Base-by-base conservation (phyloP, 148 eudicot species). In the Polygonum aviculare region DNA sequence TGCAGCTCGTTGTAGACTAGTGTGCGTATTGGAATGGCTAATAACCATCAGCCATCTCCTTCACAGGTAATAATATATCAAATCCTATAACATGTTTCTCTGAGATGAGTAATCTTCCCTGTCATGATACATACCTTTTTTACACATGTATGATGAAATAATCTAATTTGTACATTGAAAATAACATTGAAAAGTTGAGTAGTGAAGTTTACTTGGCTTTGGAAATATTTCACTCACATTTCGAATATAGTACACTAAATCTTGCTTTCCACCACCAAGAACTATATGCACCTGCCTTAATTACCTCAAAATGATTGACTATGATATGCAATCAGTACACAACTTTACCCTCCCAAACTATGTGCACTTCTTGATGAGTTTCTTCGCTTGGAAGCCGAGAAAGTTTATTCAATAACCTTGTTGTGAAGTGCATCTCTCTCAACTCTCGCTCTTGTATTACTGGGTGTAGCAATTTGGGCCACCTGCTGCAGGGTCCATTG, bases 401-500 rank as follows among this genome's bases (percentile, higher is more conserved):
- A 33, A 1, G 54, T 44, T 16, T 35, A 44, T 44, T 73, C 36
- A 44, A 36, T 44, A 14, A 4, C 69, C 22, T 33, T 72, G 6
- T 50, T 59, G 76, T 72, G 15, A 44, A 47, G 51, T 70, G 40
- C 72, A n/a, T 59, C 67, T 78, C 57, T 41, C 70, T 14, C 31
- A 59, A 62, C 11, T 31, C 69, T 48, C 2, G 15, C 4, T 15
- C 21, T 62, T 45, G 21, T 33, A 26, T 26, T 47, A 14, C 59
- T 47, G 74, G 69, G 7, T 71, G 36, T 50, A 77, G 90, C 78
- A 85, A 74, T 76, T 83, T 79, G 76, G 87, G 80, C 91, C 87
- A 54, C 87, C 88, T 21, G 38, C 79, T 18, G 86, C 84, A 74
- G 94, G 90, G 76, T 79, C 84, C 39, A 86, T 89, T 90, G 89